phyloP scores from a whole-genome alignment of 352 stramenopile species.

The Phytopythium kandeliae region DNA sequence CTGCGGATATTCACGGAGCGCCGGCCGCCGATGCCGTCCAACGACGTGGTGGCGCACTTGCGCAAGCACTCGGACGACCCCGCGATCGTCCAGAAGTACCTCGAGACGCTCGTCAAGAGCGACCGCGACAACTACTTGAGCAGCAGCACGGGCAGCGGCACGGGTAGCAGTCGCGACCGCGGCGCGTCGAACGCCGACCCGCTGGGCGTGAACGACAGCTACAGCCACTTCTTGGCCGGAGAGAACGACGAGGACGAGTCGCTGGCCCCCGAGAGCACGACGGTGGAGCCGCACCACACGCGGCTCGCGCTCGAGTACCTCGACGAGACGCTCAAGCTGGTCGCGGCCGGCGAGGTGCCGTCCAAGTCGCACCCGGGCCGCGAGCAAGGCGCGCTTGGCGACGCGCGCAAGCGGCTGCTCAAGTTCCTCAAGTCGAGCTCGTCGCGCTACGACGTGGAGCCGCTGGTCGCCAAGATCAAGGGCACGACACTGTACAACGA shows the following conservation, averaged over 20 bases:
- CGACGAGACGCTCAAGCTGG: slow-evolving; percentile 74
- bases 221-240: slow-evolving; percentile 72
- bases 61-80: slow-evolving; percentile 71
- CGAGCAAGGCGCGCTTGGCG: slow-evolving; percentile 59
- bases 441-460: slow-evolving; percentile 70
- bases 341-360: slow-evolving; percentile 57
- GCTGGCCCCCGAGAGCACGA: slow-evolving; percentile 17
- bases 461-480: slow-evolving; percentile 75
- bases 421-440: slow-evolving; percentile 75
- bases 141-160: slow-evolving; percentile 1
- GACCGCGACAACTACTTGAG: slow-evolving; percentile 21
- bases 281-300: slow-evolving; percentile 75
- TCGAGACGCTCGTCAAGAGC: slow-evolving; percentile 76
- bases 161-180: background rate
- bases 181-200: slow-evolving; percentile 13
- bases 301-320: slow-evolving; percentile 83
- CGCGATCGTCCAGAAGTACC: slow-evolving; percentile 70
- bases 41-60: slow-evolving; percentile 75
- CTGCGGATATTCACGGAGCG: slow-evolving; percentile 83
- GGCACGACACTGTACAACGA: slow-evolving; percentile 74
- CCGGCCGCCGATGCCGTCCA: slow-evolving; percentile 52
- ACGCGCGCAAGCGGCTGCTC: slow-evolving; percentile 72
- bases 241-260: slow-evolving; percentile 59
- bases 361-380: slow-evolving; percentile 82
- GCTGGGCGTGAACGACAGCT: slow-evolving; percentile 70